These are phyloP conservation scores for Leishmania aethiopica DNA, from an alignment of 208 protist genomes.

Conservation along the genomic window DNA sequence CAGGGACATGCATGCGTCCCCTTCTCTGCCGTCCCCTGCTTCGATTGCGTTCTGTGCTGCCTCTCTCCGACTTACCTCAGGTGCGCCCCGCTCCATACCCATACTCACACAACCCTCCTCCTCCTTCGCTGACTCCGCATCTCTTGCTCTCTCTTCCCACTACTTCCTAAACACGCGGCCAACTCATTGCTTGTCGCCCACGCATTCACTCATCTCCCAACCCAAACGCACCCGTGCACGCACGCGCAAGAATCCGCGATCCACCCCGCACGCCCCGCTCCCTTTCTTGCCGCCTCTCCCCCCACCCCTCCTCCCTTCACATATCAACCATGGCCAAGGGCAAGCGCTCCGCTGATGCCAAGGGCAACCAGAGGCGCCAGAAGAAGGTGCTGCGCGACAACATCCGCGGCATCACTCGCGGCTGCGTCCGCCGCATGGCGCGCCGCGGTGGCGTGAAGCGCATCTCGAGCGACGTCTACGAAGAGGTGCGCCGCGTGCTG, in stretches of 20 bases:
- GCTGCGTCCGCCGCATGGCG: constrained; percentile 89
- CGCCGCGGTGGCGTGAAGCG: constrained; percentile 93
- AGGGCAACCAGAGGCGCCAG: constrained; percentile 80
- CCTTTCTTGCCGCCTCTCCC: not conserved
- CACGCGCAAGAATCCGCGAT: not conserved
- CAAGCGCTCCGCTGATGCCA: constrained; percentile 71
- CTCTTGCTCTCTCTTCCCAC: not conserved
- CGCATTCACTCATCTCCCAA: not conserved
- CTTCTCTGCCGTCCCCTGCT: not conserved
- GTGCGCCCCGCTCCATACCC: not conserved
- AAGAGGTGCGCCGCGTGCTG: constrained; percentile 76
- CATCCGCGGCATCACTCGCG: constrained; percentile 86
- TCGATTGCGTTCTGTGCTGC: not conserved
- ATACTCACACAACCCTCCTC: not conserved
- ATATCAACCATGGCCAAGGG: constrained; percentile 68
- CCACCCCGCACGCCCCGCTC: too few relatives aligned
- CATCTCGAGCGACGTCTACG: constrained; percentile 75
- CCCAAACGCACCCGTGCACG: not conserved
- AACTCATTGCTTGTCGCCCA: not conserved
- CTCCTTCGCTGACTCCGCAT: not conserved
- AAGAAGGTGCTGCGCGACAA: constrained; percentile 89
- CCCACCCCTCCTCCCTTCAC: not conserved
- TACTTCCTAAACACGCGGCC: not conserved
- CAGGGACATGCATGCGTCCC: not conserved
- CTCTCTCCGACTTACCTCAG: not conserved